phyloP scores from a whole-genome alignment of 2,329 filamentous ascomycete genomes.

The Amphichorda felina region DNA sequence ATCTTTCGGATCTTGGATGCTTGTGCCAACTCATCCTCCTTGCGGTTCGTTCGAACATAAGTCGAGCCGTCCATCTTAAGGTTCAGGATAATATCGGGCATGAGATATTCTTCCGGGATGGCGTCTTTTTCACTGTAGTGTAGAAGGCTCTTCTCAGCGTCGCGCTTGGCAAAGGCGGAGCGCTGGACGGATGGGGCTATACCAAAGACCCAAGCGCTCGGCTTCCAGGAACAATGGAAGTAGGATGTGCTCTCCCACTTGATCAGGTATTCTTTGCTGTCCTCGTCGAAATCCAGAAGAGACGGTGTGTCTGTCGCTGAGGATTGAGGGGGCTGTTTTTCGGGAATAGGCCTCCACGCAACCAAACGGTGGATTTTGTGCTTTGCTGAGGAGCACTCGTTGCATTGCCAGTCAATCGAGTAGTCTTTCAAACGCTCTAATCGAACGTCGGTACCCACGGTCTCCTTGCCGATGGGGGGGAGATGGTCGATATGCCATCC shows the following conservation, averaged over 20 bases:
- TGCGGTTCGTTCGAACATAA: slow-evolving; percentile 32
- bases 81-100: slow-evolving; percentile 80
- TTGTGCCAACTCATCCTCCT: slow-evolving; percentile 58
- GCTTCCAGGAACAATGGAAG: slow-evolving; percentile 73
- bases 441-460: slow-evolving; percentile 18
- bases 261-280: slow-evolving; percentile 82
- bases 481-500: slow-evolving; percentile 81
- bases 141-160: slow-evolving; percentile 41
- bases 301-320: slow-evolving; percentile 1
- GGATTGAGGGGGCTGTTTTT: slow-evolving; percentile 21
- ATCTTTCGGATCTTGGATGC: slow-evolving; percentile 63
- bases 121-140: slow-evolving; percentile 66
- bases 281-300: slow-evolving; percentile 37
- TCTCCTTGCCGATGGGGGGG: slow-evolving; percentile 29
- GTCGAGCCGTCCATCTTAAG: slow-evolving; percentile 44
- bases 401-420: slow-evolving; percentile 64
- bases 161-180: slow-evolving; percentile 62
- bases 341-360: slow-evolving; percentile 65
- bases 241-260: slow-evolving; percentile 81
- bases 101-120: slow-evolving; percentile 75
- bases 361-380: slow-evolving; percentile 67
- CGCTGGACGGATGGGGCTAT: slow-evolving; percentile 52
- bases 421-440: slow-evolving; percentile 59
- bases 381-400: slow-evolving; percentile 55
- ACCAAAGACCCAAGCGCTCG: slow-evolving; percentile 81